These are phyloP conservation scores for Lasiodiplodia gonubiensis DNA, from an alignment of 2,329 filamentous ascomycete genomes.

Conservation along the genomic window DNA sequence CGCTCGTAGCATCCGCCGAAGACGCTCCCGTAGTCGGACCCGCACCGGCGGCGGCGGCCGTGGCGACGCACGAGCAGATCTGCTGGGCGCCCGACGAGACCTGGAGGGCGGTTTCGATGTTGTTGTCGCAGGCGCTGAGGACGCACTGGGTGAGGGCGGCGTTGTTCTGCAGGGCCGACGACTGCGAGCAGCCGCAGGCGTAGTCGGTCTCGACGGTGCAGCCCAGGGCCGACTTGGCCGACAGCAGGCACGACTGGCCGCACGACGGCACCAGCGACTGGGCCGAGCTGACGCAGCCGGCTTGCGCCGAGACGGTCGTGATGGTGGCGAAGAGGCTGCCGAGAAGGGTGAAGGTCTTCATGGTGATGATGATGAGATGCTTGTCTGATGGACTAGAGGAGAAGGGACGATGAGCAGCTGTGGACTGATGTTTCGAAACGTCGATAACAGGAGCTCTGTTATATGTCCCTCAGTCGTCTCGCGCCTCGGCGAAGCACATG, in stretches of 20 bases:
- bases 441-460: background rate
- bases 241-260: constrained; percentile 22
- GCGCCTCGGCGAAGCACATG: constrained; percentile 25
- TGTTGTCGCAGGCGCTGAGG: constrained; percentile 15
- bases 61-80: constrained; percentile 25
- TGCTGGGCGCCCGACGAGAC: constrained; percentile 16
- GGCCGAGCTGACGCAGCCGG: constrained; percentile 25
- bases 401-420: background rate
- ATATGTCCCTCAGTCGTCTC: background rate
- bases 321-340: background rate
- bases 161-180: constrained; percentile 3
- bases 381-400: background rate
- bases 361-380: background rate
- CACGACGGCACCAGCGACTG: constrained; percentile 21
- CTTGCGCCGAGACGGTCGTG: constrained; percentile 21
- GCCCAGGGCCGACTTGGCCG: constrained; percentile 17
- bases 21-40: background rate
- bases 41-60: constrained; percentile 8
- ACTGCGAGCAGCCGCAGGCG: constrained; percentile 20
- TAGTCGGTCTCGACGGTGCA: constrained; percentile 27
- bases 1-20: background rate
- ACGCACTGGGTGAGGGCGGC: constrained; percentile 16
- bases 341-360: constrained; percentile 15
- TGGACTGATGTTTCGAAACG: constrained; percentile 1
- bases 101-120: constrained; percentile 20